Base-by-base conservation (phyloP, 2,329 filamentous ascomycete species). In the Rhynchosporium secalis region DNA sequence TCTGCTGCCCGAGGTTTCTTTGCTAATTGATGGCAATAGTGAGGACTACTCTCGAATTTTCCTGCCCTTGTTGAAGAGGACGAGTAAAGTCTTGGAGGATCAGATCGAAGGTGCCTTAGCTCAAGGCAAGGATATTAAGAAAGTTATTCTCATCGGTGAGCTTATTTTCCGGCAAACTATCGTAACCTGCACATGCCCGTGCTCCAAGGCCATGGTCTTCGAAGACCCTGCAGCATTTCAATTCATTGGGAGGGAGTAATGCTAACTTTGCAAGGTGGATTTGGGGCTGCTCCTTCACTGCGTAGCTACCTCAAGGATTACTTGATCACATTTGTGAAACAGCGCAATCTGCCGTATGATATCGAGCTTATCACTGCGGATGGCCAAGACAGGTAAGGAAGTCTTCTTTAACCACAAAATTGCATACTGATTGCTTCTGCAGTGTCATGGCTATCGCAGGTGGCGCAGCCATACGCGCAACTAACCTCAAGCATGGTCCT, bases 141-240 rank as follows among this genome's bases (percentile, higher is more conserved):
- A 67, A 64, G 65, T 70, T 1, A 68, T 67, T 28, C 61, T 71
- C 9, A 62, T 70, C 15, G 68, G 69, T 36, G 33, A 36, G 33
- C 9, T 10, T 10, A 36, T 36, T 36, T 36, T 36, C 33, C 33
- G 9, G 9, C 33, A 2, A 2, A 36, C 33, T 36, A 36, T 20
- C 20, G 1, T 20, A 1, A 20, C 20, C 20, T 20, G 20, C 20
- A 20, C 20, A 20, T 20, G 20, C 20, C 20, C 20, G 20, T 20
- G 20, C 20, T 20, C 1, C 20, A 20, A 20, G 20, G 20, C 20
- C 20, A 20, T 1, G 1, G 20, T 20, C 20, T 20, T 20, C 20
- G 20, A 20, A 20, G 20, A 20, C 20, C 20, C 20, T 1, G 20
- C 20, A 20, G 20, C 20, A 20, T 20, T 20, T 20, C 20, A 20